Conservation (phyloP, 768 basidiomycete species). For the Gyrodon lividus region DNA sequence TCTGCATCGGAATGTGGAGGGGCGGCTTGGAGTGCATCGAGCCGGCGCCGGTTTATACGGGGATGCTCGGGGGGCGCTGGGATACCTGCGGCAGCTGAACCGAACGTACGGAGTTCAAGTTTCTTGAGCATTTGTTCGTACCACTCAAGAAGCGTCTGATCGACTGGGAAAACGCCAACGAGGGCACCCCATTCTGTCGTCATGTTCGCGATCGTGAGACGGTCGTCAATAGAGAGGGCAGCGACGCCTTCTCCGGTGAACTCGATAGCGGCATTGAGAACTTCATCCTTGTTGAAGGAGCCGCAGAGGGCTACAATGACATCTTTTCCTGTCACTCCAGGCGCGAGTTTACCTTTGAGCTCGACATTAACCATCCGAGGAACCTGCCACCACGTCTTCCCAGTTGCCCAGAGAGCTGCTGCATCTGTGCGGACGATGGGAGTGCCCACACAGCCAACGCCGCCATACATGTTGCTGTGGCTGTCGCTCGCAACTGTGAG, state of each 20-base stretch:
- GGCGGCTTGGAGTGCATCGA: conserved; percentile 59
- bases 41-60: conserved; percentile 73
- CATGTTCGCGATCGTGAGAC: conserved; percentile 98
- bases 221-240: conserved; percentile 81
- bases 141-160: conserved; percentile 79
- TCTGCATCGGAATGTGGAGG: conserved; percentile 67
- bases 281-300: conserved; percentile 94
- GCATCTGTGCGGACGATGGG: conserved; percentile 96
- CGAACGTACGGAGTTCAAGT: conserved; percentile 76
- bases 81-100: conserved; percentile 44
- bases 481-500: conserved; percentile 96
- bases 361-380: conserved; percentile 96
- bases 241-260: conserved; percentile 89
- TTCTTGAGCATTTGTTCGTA: conserved; percentile 74
- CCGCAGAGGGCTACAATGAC: conserved; percentile 97
- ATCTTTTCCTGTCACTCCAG: conserved; percentile 96
- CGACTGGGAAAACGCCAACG: conserved; percentile 92
- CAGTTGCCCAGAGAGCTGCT: conserved; percentile 96
- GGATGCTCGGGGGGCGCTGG: conserved; percentile 80
- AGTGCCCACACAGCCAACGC: conserved; percentile 95
- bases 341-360: conserved; percentile 73
- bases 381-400: conserved; percentile 99
- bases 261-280: conserved; percentile 94
- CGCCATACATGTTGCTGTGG: conserved; percentile 99
- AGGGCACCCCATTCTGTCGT: conserved; percentile 99